These are phyloP conservation scores for Monosporascus sp. DNA, from an alignment of 2,329 filamentous ascomycete species.

Conservation along the genomic window DNA sequence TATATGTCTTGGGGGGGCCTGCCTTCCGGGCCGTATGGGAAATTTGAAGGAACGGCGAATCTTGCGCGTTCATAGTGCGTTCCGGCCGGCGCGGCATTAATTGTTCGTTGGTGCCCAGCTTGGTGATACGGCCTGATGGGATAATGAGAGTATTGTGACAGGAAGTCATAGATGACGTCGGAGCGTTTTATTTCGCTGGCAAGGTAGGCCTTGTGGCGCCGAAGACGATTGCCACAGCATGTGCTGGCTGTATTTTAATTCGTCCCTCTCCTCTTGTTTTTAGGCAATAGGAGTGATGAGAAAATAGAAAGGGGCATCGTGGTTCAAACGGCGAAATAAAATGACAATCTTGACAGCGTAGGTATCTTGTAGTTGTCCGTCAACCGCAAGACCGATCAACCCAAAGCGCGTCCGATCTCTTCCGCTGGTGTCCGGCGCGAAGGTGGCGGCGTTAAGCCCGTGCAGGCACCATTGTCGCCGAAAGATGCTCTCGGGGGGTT, in stretches of 20 bases:
- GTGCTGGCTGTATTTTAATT: too few species aligned
- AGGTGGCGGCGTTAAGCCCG: slow-evolving; percentile 45
- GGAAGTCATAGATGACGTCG: background rate
- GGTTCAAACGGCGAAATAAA: background rate
- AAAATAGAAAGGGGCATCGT: background rate
- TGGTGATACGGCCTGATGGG: background rate
- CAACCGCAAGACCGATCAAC: slow-evolving; percentile 30
- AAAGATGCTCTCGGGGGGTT: slow-evolving; percentile 39
- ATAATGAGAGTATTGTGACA: too few species aligned
- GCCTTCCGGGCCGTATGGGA: too few species aligned
- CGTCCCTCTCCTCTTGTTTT: too few species aligned
- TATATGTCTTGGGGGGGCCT: too few species aligned
- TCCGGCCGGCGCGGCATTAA: too few species aligned
- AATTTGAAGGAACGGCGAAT: too few species aligned
- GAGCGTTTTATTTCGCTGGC: too few species aligned
- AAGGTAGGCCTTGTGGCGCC: background rate
- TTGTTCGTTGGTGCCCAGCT: background rate
- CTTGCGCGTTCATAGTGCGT: too few species aligned
- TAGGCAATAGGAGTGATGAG: too few species aligned
- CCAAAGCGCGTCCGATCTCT: slow-evolving; percentile 49
- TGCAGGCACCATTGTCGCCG: slow-evolving; percentile 38
- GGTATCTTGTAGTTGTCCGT: background rate
- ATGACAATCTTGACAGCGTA: too few species aligned
- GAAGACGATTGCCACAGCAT: too few species aligned
- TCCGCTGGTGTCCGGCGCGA: slow-evolving; percentile 33